Conservation (phyloP, 1,284 basidiomycete genomes). For the Hemileia vastatrix region DNA sequence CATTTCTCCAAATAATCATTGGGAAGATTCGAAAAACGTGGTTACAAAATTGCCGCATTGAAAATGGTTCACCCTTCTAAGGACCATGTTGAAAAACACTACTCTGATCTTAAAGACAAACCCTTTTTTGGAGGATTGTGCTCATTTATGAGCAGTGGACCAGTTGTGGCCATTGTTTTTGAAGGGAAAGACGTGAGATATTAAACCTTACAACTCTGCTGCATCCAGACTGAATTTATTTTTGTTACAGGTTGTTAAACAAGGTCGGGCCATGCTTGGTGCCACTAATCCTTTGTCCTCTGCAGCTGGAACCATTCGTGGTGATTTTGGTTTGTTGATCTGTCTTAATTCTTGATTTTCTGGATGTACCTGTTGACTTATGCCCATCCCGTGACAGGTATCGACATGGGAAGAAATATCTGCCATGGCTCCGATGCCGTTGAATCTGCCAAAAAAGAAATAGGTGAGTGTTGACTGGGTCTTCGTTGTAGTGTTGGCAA, state of each 20-base stretch:
- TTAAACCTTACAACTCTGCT: slow-evolving; percentile 17
- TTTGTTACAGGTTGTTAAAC: slow-evolving; percentile 65
- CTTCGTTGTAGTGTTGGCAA: slow-evolving; percentile 5
- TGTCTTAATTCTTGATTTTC: slow-evolving; percentile 21
- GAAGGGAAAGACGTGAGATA: slow-evolving; percentile 60
- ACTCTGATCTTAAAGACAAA: slow-evolving; percentile 81
- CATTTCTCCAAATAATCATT: neutral
- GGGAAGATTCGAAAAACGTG: slow-evolving; percentile 79
- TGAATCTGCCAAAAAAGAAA: slow-evolving; percentile 43
- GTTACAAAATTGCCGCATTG: slow-evolving; percentile 84
- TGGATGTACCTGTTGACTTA: slow-evolving; percentile 16
- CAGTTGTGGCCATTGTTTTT: slow-evolving; percentile 95
- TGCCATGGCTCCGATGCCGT: slow-evolving; percentile 77
- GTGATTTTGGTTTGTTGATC: slow-evolving; percentile 20
- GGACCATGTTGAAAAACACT: slow-evolving; percentile 84
- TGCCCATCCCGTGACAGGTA: slow-evolving; percentile 57
- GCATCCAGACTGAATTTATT: neutral
- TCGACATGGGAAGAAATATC: slow-evolving; percentile 57
- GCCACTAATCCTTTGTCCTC: slow-evolving; percentile 93
- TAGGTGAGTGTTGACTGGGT: slow-evolving; percentile 53
- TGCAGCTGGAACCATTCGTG: slow-evolving; percentile 56
- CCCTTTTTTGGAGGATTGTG: slow-evolving; percentile 85
- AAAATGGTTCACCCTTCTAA: slow-evolving; percentile 68
- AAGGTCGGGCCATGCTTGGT: slow-evolving; percentile 55
- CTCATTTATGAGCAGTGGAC: slow-evolving; percentile 81